phyloP scores from a whole-genome alignment of 2,329 filamentous ascomycete genomes.

The Aspergillus brasiliensis region DNA sequence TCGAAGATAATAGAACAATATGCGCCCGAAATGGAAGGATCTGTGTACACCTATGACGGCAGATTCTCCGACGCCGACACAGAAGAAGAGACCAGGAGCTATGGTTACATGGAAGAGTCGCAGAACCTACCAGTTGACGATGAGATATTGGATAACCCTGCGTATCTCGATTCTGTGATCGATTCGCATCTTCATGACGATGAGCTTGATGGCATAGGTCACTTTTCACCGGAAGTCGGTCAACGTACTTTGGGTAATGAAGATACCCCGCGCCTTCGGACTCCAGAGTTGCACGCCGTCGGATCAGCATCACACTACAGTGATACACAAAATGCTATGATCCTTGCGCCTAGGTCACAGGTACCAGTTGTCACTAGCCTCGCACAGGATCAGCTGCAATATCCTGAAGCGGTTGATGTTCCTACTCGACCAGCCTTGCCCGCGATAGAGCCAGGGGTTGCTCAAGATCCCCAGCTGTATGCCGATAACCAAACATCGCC shows the following conservation, averaged over 20 bases:
- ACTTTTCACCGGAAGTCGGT: constrained; percentile 13
- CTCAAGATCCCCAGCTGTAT: neutral
- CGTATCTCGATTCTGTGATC: constrained; percentile 43
- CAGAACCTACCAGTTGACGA: constrained; percentile 33
- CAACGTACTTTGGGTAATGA: constrained; percentile 9
- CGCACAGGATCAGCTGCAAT: neutral
- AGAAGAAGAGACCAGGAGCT: constrained; percentile 34
- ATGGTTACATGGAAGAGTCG: constrained; percentile 29
- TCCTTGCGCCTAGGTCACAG: neutral
- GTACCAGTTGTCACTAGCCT: neutral
- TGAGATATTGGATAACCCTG: constrained; percentile 38
- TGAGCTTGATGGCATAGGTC: constrained; percentile 30
- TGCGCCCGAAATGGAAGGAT: constrained; percentile 30
- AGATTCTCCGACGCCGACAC: constrained; percentile 47
- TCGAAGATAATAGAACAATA: constrained; percentile 1
- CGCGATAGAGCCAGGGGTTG: constrained; percentile 3
- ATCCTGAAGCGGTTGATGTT: neutral
- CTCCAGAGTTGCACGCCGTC: constrained; percentile 15
- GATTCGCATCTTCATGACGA: constrained; percentile 38
- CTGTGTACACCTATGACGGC: constrained; percentile 39
- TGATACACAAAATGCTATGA: constrained; percentile 9
- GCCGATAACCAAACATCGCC: constrained; percentile 8
- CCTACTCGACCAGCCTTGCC: constrained; percentile 3
- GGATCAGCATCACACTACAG: constrained; percentile 2
- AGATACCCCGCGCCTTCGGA: constrained; percentile 23